phyloP scores from a whole-genome alignment of 345 rosid genomes.

The Populus nigra region DNA sequence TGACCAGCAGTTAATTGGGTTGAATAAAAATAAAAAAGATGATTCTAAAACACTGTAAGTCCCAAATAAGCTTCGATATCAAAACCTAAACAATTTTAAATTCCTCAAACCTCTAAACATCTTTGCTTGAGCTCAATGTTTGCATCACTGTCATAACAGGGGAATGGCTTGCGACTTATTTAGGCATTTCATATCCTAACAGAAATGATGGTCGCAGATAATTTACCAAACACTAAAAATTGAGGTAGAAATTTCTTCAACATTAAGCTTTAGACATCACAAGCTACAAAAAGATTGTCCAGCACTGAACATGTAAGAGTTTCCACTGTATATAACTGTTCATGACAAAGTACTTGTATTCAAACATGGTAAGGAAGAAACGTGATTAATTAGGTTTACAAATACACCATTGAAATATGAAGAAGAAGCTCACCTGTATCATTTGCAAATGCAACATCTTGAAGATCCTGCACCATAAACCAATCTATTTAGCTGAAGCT shows the following conservation, averaged over 20 bases:
- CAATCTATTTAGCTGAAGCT: constrained; percentile 13
- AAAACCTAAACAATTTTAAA: neutral
- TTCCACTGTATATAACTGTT: neutral
- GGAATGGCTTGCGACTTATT: neutral
- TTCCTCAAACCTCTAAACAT: neutral
- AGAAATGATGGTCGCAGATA: neutral
- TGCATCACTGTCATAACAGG: neutral
- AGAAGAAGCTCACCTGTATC: constrained; percentile 69
- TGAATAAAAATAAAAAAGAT: neutral
- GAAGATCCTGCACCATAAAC: constrained; percentile 62
- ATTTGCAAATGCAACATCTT: constrained; percentile 42
- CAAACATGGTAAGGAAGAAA: neutral
- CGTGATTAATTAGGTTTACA: neutral
- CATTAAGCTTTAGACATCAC: neutral
- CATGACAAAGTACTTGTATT: neutral
- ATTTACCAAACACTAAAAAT: neutral
- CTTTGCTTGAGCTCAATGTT: neutral
- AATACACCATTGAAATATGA: neutral
- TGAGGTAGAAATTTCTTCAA: neutral
- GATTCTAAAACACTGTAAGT: neutral
- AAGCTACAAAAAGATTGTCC: neutral
- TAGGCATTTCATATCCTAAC: neutral
- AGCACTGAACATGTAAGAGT: neutral
- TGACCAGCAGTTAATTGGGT: neutral
- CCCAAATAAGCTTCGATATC: neutral